Evolutionary conservation across 179 eudicot species (phyloP).

Genomic region (Beta lomatogona): DNA sequence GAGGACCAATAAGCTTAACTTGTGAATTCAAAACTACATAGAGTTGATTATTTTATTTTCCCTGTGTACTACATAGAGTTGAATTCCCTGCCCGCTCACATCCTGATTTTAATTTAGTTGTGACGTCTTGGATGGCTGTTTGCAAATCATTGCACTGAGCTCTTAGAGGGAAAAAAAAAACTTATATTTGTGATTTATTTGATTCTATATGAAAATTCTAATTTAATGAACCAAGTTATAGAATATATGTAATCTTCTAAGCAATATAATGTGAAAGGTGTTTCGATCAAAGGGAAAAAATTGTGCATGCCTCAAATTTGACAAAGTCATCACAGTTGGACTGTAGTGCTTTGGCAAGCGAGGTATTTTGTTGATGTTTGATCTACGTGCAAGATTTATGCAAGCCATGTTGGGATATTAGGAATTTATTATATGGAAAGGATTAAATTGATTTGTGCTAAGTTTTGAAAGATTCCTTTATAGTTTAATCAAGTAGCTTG

Average conservation of each 20-base stretch:
- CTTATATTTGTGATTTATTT: too few relatives aligned
- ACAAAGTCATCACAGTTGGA: neutral
- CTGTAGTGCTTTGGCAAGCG: neutral
- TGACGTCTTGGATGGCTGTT: neutral
- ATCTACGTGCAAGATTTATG: neutral
- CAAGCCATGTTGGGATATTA: neutral
- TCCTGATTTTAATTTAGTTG: too few relatives aligned
- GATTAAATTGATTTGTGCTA: neutral
- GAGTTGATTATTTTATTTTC: neutral
- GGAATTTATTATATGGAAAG: neutral
- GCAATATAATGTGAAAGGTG: too few relatives aligned
- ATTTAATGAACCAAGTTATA: too few relatives aligned
- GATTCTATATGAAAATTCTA: too few relatives aligned
- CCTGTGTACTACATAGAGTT: neutral
- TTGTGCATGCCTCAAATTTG: neutral
- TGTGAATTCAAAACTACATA: neutral
- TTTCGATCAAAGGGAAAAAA: neutral
- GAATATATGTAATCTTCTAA: too few relatives aligned
- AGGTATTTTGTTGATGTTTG: neutral
- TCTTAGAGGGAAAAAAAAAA: too few relatives aligned
- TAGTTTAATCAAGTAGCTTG: slow-evolving; percentile 25
- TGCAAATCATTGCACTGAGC: neutral
- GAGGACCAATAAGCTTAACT: too few relatives aligned
- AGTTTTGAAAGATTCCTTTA: too few relatives aligned
- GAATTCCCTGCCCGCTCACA: too few relatives aligned